Base-by-base conservation (phyloP, 1,284 basidiomycete species). In the Ceratobasidium sp. region DNA sequence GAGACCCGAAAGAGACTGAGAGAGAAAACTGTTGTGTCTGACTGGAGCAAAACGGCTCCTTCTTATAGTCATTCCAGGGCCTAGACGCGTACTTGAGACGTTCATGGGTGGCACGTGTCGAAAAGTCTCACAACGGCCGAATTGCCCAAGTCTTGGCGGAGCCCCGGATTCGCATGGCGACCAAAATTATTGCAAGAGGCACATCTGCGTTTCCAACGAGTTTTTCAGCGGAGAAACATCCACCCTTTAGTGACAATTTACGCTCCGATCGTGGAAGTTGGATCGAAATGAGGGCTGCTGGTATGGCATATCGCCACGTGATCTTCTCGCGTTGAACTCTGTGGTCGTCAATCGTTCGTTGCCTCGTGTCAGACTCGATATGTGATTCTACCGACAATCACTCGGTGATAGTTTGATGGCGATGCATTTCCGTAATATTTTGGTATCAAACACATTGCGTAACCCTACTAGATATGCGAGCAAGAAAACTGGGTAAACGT, bases 11-110 rank as follows among this genome's bases (percentile, higher is more conserved):
- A 3, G 49, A 53, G 32, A 17, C 20, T 50, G 43, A 52, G 62
- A 65, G 62, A 65, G 62, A 65, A 38, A 47, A 47, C 22, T 53
- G 62, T 65, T 35, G 49, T 65, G 50, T 65, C 34, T 49, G 35
- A 65, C 34, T 22, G 49, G 35, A 62, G 43, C 50, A 47, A 27
- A 53, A 12, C 45, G 6, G 10, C 22, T 20, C 7, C 45, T 20
- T 10, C 45, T 47, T 47, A 12, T 47, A 15, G 10, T 12, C 7
- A 40, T 17, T 40, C 10, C 38, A 8, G 10, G 8, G 38, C 38
- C 38, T 8, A 17, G 17, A 8, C 38, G 17, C 10, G 8, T 40
- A 40, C 17, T 40, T 17, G 10, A 40, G 8, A 17, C 10, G 38
- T 40, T 40, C 38, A 40, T 40, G 38, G 17, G 38, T 17, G 17